Evolutionary conservation across 2,329 filamentous ascomycete genomes (phyloP).

Genomic region (Cadophora sp.): DNA sequence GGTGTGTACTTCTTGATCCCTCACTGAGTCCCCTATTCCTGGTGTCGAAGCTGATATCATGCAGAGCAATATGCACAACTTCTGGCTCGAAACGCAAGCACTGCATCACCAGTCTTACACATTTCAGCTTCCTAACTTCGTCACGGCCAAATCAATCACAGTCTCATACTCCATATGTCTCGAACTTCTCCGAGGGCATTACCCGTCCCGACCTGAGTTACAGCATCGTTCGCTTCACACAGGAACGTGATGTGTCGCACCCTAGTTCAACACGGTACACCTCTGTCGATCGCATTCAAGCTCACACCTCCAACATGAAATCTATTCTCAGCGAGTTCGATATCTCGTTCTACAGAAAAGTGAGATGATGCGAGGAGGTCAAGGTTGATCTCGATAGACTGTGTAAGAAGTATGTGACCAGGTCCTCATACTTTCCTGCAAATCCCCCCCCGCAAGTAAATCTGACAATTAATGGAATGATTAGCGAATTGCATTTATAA

Average conservation of each 20-base stretch:
- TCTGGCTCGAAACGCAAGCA: background rate
- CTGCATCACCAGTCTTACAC: background rate
- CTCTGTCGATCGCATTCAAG: background rate
- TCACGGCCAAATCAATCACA: background rate
- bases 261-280: background rate
- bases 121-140: background rate
- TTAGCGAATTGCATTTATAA: too few relatives aligned
- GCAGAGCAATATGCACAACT: background rate
- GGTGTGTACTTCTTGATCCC: background rate
- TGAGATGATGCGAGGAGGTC: background rate
- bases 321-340: background rate
- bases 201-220: background rate
- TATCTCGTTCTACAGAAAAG: background rate
- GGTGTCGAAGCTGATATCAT: background rate
- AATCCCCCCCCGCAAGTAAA: too few relatives aligned
- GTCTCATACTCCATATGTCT: background rate
- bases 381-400: too few relatives aligned
- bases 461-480: too few relatives aligned
- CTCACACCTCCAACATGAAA: background rate
- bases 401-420: too few relatives aligned
- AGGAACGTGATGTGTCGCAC: background rate
- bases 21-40: background rate
- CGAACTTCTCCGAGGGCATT: background rate
- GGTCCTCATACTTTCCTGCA: too few relatives aligned
- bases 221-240: background rate